These are phyloP conservation scores for Botryotinia narcissicola DNA, from an alignment of 2,329 filamentous ascomycete species.

Conservation along the genomic window DNA sequence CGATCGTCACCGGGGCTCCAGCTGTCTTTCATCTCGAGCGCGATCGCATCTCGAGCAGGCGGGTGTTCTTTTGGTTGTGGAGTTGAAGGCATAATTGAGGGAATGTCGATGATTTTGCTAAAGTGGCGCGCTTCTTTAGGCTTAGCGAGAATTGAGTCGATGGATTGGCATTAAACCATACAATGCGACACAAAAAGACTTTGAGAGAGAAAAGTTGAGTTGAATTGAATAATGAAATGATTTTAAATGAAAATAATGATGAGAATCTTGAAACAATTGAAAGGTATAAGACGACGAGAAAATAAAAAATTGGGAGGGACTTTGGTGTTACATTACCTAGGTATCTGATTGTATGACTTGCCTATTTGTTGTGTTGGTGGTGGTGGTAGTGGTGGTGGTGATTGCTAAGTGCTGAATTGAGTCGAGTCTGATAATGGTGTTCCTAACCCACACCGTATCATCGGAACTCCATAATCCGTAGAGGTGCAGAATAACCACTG, in stretches of 20 bases:
- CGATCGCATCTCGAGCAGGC: conserved; percentile 37
- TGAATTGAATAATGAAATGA: not conserved
- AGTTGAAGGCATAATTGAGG: conserved; percentile 20
- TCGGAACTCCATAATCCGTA: not conserved
- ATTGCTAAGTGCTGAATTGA: conserved; percentile 4
- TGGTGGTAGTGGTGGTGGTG: not conserved
- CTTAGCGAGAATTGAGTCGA: conserved; percentile 23
- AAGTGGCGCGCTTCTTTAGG: conserved; percentile 23
- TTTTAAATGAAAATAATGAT: not conserved
- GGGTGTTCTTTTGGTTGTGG: conserved; percentile 19
- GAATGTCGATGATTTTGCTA: conserved; percentile 23
- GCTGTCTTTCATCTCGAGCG: conserved; percentile 44
- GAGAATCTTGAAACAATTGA: not conserved
- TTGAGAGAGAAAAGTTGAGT: not conserved
- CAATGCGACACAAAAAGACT: conserved; percentile 19
- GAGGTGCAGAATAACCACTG: not conserved
- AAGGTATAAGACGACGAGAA: conserved; percentile 1
- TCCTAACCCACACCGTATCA: not conserved
- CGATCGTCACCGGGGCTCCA: conserved; percentile 44
- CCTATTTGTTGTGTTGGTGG: conserved; percentile 12
- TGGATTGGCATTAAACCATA: conserved; percentile 21
- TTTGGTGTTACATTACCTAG: conserved; percentile 22
- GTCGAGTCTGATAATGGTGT: conserved; percentile 10
- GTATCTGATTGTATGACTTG: conserved; percentile 20
- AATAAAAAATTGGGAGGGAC: conserved; percentile 11